Conservation (phyloP, 345 rosid genomes). For the Raphanus sativus region DNA sequence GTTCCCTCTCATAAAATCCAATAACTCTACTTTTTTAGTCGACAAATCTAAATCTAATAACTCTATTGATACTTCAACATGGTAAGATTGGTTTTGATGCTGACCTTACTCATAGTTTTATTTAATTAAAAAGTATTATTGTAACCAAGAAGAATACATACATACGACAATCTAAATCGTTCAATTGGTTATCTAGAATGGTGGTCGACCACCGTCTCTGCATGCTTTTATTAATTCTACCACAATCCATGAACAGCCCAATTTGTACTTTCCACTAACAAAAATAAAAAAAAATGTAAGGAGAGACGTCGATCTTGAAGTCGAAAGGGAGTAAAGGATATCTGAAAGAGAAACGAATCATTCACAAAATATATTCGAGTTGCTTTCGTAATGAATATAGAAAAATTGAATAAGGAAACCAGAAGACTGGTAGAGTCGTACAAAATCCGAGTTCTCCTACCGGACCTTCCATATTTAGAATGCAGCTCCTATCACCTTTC, state of each 20-base stretch:
- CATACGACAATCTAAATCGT: background rate
- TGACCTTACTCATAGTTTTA: background rate
- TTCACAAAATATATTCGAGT: background rate
- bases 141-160: background rate
- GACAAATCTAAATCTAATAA: background rate
- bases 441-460: slow-evolving; percentile 23
- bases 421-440: slow-evolving; percentile 29
- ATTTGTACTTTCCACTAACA: background rate
- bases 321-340: slow-evolving; percentile 12
- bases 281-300: background rate
- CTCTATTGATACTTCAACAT: background rate
- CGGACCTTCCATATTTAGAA: slow-evolving; percentile 30
- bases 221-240: background rate
- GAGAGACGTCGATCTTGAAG: slow-evolving; percentile 24
- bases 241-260: background rate
- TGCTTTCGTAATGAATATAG: slow-evolving; percentile 21
- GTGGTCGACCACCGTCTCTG: background rate
- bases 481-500: slow-evolving; percentile 27
- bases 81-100: background rate
- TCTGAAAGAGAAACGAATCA: background rate
- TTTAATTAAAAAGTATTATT: no score
- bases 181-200: background rate
- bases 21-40: background rate
- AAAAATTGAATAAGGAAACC: slow-evolving; percentile 8
- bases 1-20: background rate